Conservation (phyloP, 306 rosid species). For the Pueraria montana region DNA sequence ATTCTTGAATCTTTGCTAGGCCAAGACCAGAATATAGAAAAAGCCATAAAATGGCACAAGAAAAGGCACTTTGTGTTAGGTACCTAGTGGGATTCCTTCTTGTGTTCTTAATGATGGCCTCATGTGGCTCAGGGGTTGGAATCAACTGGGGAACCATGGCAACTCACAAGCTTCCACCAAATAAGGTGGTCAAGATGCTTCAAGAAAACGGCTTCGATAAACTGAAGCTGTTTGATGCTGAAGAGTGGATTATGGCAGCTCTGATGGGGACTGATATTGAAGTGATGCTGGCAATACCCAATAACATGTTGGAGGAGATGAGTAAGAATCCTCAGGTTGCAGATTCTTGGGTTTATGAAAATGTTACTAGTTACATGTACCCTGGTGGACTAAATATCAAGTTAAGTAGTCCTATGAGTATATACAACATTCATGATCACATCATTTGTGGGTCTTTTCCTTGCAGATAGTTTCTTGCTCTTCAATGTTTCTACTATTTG, state of each 20-base stretch:
- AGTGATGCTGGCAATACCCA: slow-evolving; percentile 89
- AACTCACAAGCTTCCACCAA: slow-evolving; percentile 74
- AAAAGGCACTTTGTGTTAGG: slow-evolving; percentile 33
- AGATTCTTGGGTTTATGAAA: slow-evolving; percentile 87
- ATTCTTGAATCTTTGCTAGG: slow-evolving; percentile 54
- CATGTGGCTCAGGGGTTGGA: slow-evolving; percentile 63
- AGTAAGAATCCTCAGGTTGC: slow-evolving; percentile 73
- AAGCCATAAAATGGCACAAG: slow-evolving; percentile 61
- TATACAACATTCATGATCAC: slow-evolving; percentile 10
- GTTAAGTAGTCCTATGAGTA: slow-evolving; percentile 59
- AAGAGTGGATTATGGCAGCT: slow-evolving; percentile 79
- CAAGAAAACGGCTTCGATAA: slow-evolving; percentile 74
- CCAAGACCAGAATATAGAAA: slow-evolving; percentile 48
- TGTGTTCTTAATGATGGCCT: slow-evolving; percentile 45
- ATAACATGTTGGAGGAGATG: slow-evolving; percentile 72
- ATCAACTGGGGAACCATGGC: slow-evolving; percentile 98
- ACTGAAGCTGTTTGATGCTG: slow-evolving; percentile 89
- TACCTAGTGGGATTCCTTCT: slow-evolving; percentile 49
- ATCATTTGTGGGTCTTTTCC: not conserved
- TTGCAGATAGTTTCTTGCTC: not conserved
- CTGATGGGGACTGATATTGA: slow-evolving; percentile 80
- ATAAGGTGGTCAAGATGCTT: slow-evolving; percentile 78
- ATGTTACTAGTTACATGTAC: slow-evolving; percentile 78
- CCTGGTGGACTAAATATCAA: slow-evolving; percentile 89
- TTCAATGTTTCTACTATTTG: not conserved